Conservation (phyloP, 495 filamentous ascomycete genomes). For the Aspergillus egyptiacus region DNA sequence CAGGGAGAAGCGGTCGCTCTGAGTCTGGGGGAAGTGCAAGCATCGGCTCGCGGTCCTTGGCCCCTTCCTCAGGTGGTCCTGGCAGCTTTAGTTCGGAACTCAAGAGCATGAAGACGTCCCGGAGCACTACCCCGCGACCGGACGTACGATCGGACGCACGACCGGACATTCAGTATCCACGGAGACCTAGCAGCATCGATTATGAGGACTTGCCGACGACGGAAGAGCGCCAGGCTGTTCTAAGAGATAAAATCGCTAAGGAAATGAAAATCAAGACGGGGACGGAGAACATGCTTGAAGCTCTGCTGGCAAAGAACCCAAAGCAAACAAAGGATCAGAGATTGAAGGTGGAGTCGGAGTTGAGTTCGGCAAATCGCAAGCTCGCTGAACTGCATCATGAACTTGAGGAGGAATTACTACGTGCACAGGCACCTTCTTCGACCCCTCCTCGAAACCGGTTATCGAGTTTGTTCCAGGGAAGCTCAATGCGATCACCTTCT, state of each 20-base stretch:
- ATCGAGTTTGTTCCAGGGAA: constrained; percentile 61
- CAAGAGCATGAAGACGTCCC: constrained; percentile 64
- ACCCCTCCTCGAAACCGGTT: constrained; percentile 63
- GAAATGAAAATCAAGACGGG: constrained; percentile 97
- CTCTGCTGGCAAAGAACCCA: constrained; percentile 85
- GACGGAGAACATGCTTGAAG: constrained; percentile 95
- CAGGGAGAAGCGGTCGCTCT: constrained; percentile 43
- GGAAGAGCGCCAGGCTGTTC: constrained; percentile 67
- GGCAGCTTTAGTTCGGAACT: constrained; percentile 93
- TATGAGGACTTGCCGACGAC: constrained; percentile 51
- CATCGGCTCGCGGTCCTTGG: constrained; percentile 60
- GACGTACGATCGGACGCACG: constrained; percentile 71
- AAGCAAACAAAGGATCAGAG: constrained; percentile 94
- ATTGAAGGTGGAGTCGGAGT: constrained; percentile 77
- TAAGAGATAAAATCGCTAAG: constrained; percentile 79
- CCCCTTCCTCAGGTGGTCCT: constrained; percentile 60
- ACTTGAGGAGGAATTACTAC: constrained; percentile 66
- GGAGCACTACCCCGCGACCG: constrained; percentile 61
- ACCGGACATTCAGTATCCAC: constrained; percentile 50
- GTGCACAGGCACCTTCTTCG: constrained; percentile 57
- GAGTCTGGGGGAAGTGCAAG: constrained; percentile 56
- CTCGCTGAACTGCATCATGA: constrained; percentile 75
- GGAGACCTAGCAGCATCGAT: constrained; percentile 57
- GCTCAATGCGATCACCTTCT: constrained; percentile 58
- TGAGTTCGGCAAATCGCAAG: constrained; percentile 84